Percentiles rank a stretch among this genome's conserved stretches.
These are phyloP conservation scores for Beauveria caledonica DNA, from an alignment of 2,329 filamentous ascomycete species.

Conservation along the genomic window DNA sequence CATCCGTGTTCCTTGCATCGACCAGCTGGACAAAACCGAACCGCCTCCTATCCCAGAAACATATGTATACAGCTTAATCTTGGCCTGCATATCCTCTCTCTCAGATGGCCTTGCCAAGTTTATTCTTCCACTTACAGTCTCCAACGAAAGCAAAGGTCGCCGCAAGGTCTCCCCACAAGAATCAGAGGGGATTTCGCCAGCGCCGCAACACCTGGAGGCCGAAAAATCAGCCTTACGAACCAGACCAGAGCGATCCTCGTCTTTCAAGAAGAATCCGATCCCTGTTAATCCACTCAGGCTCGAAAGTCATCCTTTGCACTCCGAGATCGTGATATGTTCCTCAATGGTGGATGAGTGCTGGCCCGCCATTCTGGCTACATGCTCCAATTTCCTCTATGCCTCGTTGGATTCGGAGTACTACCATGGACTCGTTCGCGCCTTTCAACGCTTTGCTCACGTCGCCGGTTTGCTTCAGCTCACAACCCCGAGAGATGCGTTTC, in stretches of 20 bases:
- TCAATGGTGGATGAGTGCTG: constrained; percentile 85
- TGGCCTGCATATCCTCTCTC: constrained; percentile 82
- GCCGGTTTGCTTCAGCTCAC: constrained; percentile 76
- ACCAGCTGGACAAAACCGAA: constrained; percentile 88
- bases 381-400: constrained; percentile 90
- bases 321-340: constrained; percentile 68
- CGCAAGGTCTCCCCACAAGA: constrained; percentile 40
- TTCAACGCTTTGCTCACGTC: constrained; percentile 92
- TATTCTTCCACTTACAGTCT: constrained; percentile 81
- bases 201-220: constrained; percentile 27
- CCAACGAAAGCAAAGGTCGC: constrained; percentile 53
- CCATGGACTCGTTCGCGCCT: constrained; percentile 80
- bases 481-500: constrained; percentile 86
- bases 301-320: constrained; percentile 61
- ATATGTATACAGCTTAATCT: constrained; percentile 81
- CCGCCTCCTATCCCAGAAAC: constrained; percentile 79
- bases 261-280: constrained; percentile 66
- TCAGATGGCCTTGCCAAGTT: constrained; percentile 92
- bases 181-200: constrained; percentile 34
- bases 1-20: constrained; percentile 78
- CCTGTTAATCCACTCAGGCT: constrained; percentile 77
- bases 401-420: constrained; percentile 91
- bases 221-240: constrained; percentile 24
- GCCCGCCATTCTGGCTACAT: constrained; percentile 90
- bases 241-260: constrained; percentile 51